Base-by-base conservation (phyloP, 345 rosid species). In the Jatropha curcas region DNA sequence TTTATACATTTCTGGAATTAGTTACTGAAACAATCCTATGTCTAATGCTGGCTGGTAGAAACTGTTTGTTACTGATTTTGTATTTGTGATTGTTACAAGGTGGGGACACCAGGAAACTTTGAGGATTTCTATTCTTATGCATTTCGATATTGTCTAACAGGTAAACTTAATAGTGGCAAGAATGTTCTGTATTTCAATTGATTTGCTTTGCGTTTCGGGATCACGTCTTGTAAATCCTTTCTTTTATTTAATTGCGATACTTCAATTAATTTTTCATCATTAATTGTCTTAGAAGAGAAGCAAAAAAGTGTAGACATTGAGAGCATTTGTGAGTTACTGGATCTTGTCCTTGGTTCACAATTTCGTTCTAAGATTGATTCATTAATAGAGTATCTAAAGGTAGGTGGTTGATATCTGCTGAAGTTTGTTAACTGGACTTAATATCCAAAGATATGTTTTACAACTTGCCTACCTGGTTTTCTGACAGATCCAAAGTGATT, bases 281-380 rank as follows among this genome's bases (percentile, higher is more conserved):
- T 65, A 55, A 71, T 35, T 72, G 45, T 76, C 76, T 66, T 84
- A 95, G 99, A 95, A 89, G 98, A 95, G 82, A 89, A 86, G 78
- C 97, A 92, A 78, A 91, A 91, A 85, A 82, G 88, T 77, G 86
- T 92, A 48, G 99, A 95, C 84, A 85, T 91, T 51, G 99, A 95
- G 81, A 92, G 88, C 74, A 89, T 85, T 75, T 92, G 98, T 46
- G 89, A 92, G 77, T 86, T 95, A 74, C 84, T 95, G 80, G 88
- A 85, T 69, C 84, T 89, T 67, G 96, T 95, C 66, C 83, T 95
- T 73, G 94, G 96, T 65, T 85, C 92, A 62, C 85, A 81, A 74
- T 91, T 86, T 68, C 87, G 76, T 45, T 86, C 93, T 25, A 92
- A 88, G 81, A 91, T 92, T 76, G 94, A 92, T 79, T 82, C 84